Evolutionary conservation across 441 rosid genomes (phyloP).

Genomic region (Theobroma grandiflorum): DNA sequence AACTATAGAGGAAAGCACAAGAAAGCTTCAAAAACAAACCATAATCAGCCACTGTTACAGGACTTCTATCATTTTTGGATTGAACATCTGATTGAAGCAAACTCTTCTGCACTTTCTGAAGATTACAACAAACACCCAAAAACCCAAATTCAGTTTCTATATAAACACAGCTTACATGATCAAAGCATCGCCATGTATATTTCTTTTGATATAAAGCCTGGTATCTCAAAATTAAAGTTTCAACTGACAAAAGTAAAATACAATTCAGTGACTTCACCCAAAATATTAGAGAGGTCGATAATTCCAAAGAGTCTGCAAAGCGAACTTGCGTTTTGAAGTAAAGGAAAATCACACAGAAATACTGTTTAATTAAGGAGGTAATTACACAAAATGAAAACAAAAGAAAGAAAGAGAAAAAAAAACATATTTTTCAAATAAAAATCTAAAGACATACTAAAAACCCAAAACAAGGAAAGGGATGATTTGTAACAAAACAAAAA

Average conservation of each 20-base stretch:
- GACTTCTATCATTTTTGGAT: conserved; percentile 82
- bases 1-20: conserved; percentile 17
- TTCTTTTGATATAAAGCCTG: neutral
- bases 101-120: conserved; percentile 84
- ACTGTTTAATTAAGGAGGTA: neutral
- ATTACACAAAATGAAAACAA: neutral
- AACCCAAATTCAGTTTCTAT: conserved; percentile 27
- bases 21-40: conserved; percentile 52
- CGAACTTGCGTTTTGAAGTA: neutral
- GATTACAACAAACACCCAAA: conserved; percentile 18
- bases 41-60: conserved; percentile 97
- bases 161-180: neutral
- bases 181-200: neutral
- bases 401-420: neutral
- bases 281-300: neutral
- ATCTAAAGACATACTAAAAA: neutral
- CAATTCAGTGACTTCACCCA: conserved; percentile 4
- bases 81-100: conserved; percentile 85
- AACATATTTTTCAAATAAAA: neutral
- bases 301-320: neutral
- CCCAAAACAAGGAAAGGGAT: neutral
- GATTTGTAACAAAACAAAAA: neutral
- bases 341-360: neutral
- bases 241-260: neutral
- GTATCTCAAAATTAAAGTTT: neutral